phyloP scores from a whole-genome alignment of 2,329 filamentous ascomycete species.

The Aspergillus floridensis region DNA sequence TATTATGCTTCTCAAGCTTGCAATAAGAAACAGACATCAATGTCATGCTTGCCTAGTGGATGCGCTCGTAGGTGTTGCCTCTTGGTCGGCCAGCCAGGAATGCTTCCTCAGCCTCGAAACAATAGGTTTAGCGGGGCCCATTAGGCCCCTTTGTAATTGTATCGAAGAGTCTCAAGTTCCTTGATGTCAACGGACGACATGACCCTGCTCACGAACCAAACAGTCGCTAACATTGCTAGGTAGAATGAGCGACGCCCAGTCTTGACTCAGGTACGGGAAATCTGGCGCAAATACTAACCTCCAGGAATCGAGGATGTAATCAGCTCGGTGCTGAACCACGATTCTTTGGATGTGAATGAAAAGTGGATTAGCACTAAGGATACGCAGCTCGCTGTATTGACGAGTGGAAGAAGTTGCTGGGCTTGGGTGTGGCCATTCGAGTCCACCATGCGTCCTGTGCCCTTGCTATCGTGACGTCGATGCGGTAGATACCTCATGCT shows the following conservation, averaged over 20 bases:
- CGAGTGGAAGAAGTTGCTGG: slow-evolving; percentile 23
- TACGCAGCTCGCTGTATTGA: slow-evolving; percentile 31
- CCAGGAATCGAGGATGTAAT: slow-evolving; percentile 38
- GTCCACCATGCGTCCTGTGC: slow-evolving; percentile 27
- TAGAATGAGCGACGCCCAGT: slow-evolving; percentile 20
- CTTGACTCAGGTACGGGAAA: slow-evolving; percentile 8
- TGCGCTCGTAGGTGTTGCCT: neutral
- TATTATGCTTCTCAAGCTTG: neutral
- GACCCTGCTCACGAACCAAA: slow-evolving; percentile 31
- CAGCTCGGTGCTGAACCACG: slow-evolving; percentile 21
- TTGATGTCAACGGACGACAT: slow-evolving; percentile 42
- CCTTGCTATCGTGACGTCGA: slow-evolving; percentile 27
- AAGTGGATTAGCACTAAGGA: slow-evolving; percentile 30
- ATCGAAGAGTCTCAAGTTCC: slow-evolving; percentile 39
- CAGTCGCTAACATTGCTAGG: slow-evolving; percentile 34
- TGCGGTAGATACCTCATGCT: slow-evolving; percentile 34
- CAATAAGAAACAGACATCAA: neutral
- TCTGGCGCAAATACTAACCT: slow-evolving; percentile 27
- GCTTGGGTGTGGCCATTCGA: slow-evolving; percentile 21
- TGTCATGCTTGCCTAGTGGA: too few relatives aligned
- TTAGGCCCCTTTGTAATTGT: slow-evolving; percentile 44
- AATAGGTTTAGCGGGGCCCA: neutral
- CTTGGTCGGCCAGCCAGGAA: neutral
- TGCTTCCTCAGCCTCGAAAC: neutral
- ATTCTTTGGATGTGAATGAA: slow-evolving; percentile 14